These are phyloP conservation scores for Penicillium chermesinum DNA, from an alignment of 495 filamentous ascomycete genomes.

Conservation along the genomic window DNA sequence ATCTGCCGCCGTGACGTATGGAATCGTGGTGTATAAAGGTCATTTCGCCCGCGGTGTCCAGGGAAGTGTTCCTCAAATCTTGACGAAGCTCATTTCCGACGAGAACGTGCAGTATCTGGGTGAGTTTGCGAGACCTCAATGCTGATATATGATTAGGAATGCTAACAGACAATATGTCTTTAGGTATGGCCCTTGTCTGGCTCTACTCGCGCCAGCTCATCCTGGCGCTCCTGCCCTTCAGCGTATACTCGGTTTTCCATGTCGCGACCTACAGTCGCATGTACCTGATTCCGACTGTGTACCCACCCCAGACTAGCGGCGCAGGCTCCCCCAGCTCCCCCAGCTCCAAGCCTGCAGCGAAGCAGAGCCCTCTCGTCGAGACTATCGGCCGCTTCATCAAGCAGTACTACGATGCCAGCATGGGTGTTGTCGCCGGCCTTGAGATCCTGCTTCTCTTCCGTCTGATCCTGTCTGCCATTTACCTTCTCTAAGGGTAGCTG, in stretches of 20 bases:
- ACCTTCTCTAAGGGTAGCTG: constrained; percentile 86
- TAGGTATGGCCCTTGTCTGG: constrained; percentile 95
- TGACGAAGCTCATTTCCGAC: constrained; percentile 64
- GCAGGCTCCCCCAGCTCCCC: constrained; percentile 54
- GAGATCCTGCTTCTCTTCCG: constrained; percentile 81
- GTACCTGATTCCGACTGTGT: constrained; percentile 49
- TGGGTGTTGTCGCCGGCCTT: constrained; percentile 72
- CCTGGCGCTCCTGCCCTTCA: constrained; percentile 87
- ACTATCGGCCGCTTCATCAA: constrained; percentile 90
- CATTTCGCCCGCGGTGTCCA: constrained; percentile 70
- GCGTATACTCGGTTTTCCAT: constrained; percentile 97
- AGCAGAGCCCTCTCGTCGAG: constrained; percentile 66
- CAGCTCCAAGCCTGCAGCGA: constrained; percentile 50
- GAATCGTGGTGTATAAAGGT: constrained; percentile 99
- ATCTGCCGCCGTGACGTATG: constrained; percentile 85
- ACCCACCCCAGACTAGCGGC: constrained; percentile 33
- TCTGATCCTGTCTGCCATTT: constrained; percentile 67
- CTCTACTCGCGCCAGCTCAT: constrained; percentile 84
- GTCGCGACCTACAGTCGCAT: constrained; percentile 69
- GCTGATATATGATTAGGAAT: background rate
- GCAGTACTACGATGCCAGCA: constrained; percentile 89
- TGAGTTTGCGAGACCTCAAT: constrained; percentile 40
- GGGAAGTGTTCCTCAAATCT: constrained; percentile 55
- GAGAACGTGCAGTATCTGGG: constrained; percentile 98
- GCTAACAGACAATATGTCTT: background rate